Percentiles rank a stretch among this genome's conserved stretches.
Conservation (phyloP, 2,329 filamentous ascomycete species). For the Calonectria pauciramosa region DNA sequence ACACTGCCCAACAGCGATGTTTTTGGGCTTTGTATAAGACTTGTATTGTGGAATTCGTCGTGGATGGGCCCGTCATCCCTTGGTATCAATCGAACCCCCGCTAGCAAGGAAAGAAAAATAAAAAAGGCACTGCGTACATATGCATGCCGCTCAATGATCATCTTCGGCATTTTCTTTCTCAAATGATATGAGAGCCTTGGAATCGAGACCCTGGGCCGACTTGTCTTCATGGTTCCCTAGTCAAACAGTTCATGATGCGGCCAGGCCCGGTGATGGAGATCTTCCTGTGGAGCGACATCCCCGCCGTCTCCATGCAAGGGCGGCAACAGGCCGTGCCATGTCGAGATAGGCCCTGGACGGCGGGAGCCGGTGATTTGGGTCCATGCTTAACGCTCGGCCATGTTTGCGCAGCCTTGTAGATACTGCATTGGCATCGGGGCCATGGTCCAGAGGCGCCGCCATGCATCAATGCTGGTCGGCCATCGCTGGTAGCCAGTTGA, state of each 20-base stretch:
- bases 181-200: neutral
- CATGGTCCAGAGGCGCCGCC: neutral
- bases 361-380: constrained; percentile 11
- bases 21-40: neutral
- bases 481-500: neutral
- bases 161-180: neutral
- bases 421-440: neutral
- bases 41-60: neutral
- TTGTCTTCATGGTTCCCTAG: constrained; percentile 10
- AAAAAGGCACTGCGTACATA: neutral
- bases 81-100: neutral
- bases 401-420: constrained; percentile 8
- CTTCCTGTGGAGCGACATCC: constrained; percentile 5
- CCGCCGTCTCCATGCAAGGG: constrained; percentile 21
- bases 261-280: constrained; percentile 6
- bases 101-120: neutral
- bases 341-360: constrained; percentile 4
- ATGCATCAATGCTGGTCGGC: neutral
- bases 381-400: constrained; percentile 7
- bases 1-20: neutral
- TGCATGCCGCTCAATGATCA: neutral
- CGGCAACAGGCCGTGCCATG: constrained; percentile 13
- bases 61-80: neutral
- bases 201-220: neutral
- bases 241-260: constrained; percentile 17